Conservation (phyloP, 768 basidiomycete genomes). For the Lactifluus rugatus region DNA sequence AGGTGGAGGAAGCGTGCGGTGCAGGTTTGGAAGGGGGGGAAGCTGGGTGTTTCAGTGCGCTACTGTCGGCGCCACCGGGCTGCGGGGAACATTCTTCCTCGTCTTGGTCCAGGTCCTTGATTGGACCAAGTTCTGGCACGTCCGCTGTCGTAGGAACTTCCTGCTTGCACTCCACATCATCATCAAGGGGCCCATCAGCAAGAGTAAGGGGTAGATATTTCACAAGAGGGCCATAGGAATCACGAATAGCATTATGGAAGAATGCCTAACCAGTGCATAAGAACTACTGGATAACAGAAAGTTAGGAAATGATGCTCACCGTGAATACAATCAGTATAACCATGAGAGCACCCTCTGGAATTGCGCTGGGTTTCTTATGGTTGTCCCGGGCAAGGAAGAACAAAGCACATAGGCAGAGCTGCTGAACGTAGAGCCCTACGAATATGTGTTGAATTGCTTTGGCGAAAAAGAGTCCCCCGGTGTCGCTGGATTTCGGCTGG, state of each 20-base stretch:
- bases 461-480: conserved; percentile 92
- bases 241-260: conserved; percentile 63
- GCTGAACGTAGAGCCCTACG: conserved; percentile 87
- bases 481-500: conserved; percentile 60
- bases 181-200: conserved; percentile 48
- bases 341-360: conserved; percentile 76
- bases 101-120: conserved; percentile 2
- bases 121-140: neutral
- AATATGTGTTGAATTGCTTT: conserved; percentile 90
- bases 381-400: conserved; percentile 78
- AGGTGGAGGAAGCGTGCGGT: conserved; percentile 1
- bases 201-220: conserved; percentile 68
- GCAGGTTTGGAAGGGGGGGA: conserved; percentile 7
- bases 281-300: neutral
- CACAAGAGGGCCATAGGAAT: conserved; percentile 73
- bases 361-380: conserved; percentile 42
- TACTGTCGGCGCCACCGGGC: neutral
- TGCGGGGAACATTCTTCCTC: neutral
- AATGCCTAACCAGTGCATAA: conserved; percentile 37
- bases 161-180: conserved; percentile 23
- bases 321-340: conserved; percentile 77
- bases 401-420: conserved; percentile 73
- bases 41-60: neutral
- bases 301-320: conserved; percentile 35
- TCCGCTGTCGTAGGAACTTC: neutral